These are phyloP conservation scores for Oidiodendron maius DNA, from an alignment of 495 filamentous ascomycete species.

Conservation along the genomic window DNA sequence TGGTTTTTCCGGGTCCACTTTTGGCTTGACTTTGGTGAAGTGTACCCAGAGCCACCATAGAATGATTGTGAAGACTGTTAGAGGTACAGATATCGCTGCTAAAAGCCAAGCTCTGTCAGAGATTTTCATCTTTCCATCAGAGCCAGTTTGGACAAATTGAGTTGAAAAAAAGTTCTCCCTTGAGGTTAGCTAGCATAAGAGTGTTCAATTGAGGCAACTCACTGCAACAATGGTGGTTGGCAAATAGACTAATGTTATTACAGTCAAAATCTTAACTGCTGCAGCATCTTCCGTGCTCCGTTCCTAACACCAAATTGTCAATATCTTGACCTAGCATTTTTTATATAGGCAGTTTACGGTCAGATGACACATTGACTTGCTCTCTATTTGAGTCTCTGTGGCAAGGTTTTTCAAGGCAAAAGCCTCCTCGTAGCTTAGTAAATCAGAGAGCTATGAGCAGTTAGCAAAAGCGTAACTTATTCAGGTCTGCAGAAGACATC, in stretches of 20 bases:
- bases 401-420: conserved; percentile 11
- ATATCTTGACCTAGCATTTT: not conserved
- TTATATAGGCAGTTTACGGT: conserved; percentile 1
- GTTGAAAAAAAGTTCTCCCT: conserved; percentile 16
- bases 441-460: conserved; percentile 11
- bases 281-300: conserved; percentile 16
- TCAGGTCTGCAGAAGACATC: not conserved
- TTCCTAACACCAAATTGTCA: conserved; percentile 5
- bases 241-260: conserved; percentile 18
- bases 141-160: conserved; percentile 14
- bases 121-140: conserved; percentile 7
- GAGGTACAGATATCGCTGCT: conserved; percentile 10
- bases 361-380: conserved; percentile 8
- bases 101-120: conserved; percentile 10
- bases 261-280: conserved; percentile 16
- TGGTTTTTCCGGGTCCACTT: not conserved
- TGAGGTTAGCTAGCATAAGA: not conserved
- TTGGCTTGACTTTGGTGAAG: conserved; percentile 5
- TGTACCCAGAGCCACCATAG: conserved; percentile 15
- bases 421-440: conserved; percentile 16
- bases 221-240: conserved; percentile 17
- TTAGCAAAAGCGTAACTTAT: not conserved
- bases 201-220: not conserved
- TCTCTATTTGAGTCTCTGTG: conserved; percentile 8
- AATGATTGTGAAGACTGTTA: conserved; percentile 11